These are phyloP conservation scores for Wallacemonas sp. DNA, from an alignment of 208 protist species.

Conservation along the genomic window DNA sequence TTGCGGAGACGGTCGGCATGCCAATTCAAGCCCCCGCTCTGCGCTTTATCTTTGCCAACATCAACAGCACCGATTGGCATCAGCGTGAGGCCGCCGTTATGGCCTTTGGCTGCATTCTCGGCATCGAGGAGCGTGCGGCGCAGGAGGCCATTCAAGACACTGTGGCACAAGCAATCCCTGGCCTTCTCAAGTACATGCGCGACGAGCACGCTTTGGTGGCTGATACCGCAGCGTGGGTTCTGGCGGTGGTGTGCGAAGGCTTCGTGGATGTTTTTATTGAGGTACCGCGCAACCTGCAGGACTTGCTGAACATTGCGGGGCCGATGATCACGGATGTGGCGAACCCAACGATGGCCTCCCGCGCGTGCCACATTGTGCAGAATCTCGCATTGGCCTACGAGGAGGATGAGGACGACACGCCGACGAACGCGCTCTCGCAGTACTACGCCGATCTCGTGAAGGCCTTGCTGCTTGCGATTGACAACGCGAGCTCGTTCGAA, in stretches of 20 bases:
- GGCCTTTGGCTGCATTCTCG: conserved; percentile 96
- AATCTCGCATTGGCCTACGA: conserved; percentile 92
- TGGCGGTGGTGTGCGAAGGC: conserved; percentile 93
- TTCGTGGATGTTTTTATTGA: conserved; percentile 80
- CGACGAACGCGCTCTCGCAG: conserved; percentile 83
- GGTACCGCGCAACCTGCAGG: conserved; percentile 52
- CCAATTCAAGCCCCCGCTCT: conserved; percentile 87
- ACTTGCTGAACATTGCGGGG: conserved; percentile 67
- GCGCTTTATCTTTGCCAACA: conserved; percentile 93
- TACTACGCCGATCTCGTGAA: conserved; percentile 81
- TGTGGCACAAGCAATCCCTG: conserved; percentile 85
- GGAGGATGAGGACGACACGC: conserved; percentile 58
- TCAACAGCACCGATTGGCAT: conserved; percentile 92
- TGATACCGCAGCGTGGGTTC: conserved; percentile 95
- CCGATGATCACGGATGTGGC: conserved; percentile 56
- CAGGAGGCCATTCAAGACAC: conserved; percentile 79
- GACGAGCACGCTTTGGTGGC: conserved; percentile 82
- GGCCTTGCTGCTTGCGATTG: conserved; percentile 68
- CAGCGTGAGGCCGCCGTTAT: conserved; percentile 94
- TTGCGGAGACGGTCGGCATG: conserved; percentile 78
- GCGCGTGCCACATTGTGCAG: conserved; percentile 94
- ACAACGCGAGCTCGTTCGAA: conserved; percentile 71
- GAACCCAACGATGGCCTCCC: conserved; percentile 74
- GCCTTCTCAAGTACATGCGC: conserved; percentile 88
- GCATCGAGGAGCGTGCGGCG: conserved; percentile 75